Evolutionary conservation across 2,329 filamentous ascomycete genomes (phyloP).

Genomic region (Phyllosticta citriasiana): DNA sequence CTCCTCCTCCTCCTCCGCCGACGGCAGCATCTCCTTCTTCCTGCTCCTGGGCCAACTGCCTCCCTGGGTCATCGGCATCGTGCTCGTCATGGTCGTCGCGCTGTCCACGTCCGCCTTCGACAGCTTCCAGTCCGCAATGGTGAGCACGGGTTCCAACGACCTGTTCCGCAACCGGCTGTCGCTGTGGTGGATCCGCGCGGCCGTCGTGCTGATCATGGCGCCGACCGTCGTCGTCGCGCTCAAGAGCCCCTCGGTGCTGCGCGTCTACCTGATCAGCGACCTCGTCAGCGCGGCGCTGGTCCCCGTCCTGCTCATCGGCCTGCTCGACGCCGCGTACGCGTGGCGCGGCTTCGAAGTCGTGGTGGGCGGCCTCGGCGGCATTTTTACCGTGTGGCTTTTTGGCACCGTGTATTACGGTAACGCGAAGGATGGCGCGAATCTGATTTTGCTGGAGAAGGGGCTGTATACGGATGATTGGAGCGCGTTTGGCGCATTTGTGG

Average conservation of each 20-base stretch:
- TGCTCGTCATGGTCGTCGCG: conserved; percentile 70
- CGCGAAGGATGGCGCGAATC: conserved; percentile 50
- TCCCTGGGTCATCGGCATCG: conserved; percentile 70
- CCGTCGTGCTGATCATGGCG: conserved; percentile 62
- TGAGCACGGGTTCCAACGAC: conserved; percentile 76
- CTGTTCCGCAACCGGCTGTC: conserved; percentile 73
- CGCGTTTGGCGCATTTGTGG: conserved; percentile 70
- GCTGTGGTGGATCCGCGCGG: conserved; percentile 60
- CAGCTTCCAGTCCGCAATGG: conserved; percentile 72
- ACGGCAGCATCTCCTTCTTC: conserved; percentile 65
- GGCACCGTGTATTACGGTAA: conserved; percentile 66
- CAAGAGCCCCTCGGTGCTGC: conserved; percentile 62
- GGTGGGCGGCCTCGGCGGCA: conserved; percentile 64
- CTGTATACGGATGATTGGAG: conserved; percentile 72
- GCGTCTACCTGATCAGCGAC: conserved; percentile 76
- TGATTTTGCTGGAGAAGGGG: conserved; percentile 63
- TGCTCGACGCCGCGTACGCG: conserved; percentile 55
- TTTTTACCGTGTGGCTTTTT: conserved; percentile 73
- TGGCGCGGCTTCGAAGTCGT: conserved; percentile 76
- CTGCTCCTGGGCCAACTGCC: conserved; percentile 62
- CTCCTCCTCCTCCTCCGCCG: no score
- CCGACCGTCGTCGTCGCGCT: conserved; percentile 66
- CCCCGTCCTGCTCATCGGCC: conserved; percentile 63
- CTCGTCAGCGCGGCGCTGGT: conserved; percentile 68
- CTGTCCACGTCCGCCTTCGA: conserved; percentile 73